Conservation (phyloP, 225 moss, liverwort and hornwort species). For the Pseudoscleropodium purum region DNA sequence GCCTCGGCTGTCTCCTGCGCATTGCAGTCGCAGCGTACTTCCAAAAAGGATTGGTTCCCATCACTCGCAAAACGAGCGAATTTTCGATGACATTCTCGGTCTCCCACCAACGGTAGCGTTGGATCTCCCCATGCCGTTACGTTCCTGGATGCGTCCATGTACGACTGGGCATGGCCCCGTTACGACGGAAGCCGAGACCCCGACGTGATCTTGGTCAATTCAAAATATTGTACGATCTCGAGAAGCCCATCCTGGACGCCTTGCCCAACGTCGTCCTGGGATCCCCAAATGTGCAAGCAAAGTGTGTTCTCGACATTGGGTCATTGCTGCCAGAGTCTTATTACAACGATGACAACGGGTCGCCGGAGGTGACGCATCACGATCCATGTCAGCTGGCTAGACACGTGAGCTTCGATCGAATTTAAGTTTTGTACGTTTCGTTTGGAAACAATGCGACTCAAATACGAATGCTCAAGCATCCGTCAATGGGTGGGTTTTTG, state of each 20-base stretch:
- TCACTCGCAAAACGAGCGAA: background rate
- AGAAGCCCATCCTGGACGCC: slow-evolving; percentile 18
- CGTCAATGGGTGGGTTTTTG: slow-evolving; percentile 27
- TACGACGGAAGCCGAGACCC: background rate
- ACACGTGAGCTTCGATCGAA: background rate
- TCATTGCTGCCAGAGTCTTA: slow-evolving; percentile 25
- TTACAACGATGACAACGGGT: background rate
- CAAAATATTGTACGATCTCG: slow-evolving; percentile 30
- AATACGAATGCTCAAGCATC: slow-evolving; percentile 23
- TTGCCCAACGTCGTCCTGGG: slow-evolving; percentile 13
- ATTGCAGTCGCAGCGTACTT: background rate
- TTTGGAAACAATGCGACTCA: slow-evolving; percentile 34
- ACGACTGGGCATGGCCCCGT: background rate
- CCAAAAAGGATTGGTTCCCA: too few relatives aligned
- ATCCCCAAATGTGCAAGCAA: background rate
- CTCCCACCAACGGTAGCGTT: background rate
- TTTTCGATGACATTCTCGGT: slow-evolving; percentile 21
- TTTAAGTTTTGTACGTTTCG: slow-evolving; percentile 30
- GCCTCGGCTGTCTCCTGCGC: background rate
- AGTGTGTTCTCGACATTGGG: slow-evolving; percentile 19
- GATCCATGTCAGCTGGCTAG: slow-evolving; percentile 29
- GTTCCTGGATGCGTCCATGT: background rate
- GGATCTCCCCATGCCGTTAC: slow-evolving; percentile 3
- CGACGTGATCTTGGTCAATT: slow-evolving; percentile 7
- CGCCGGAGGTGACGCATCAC: background rate